Evolutionary conservation across 2,329 filamentous ascomycete genomes (phyloP).

Genomic region (Sporothrix euskadiensis): DNA sequence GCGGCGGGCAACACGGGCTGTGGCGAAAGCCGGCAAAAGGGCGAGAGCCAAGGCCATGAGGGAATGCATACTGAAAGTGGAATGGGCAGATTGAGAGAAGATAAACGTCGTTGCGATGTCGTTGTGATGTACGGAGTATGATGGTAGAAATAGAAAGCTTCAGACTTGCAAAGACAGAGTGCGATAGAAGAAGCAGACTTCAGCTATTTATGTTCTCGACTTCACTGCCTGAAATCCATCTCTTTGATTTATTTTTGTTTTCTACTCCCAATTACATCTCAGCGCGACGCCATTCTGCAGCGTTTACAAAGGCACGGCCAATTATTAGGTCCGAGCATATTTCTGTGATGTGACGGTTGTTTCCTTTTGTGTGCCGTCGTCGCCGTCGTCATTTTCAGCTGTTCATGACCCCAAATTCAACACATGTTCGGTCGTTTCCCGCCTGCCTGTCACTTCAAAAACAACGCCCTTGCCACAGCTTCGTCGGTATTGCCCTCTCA

Average conservation of each 20-base stretch:
- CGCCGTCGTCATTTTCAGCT: background rate
- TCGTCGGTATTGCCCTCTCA: background rate
- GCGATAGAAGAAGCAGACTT: too few species aligned
- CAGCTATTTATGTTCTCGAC: background rate
- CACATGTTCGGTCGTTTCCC: background rate
- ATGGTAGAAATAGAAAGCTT: background rate
- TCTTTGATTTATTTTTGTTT: background rate
- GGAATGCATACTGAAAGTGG: background rate
- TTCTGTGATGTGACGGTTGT: background rate
- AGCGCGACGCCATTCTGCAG: background rate
- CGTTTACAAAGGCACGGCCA: background rate
- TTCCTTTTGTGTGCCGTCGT: too few species aligned
- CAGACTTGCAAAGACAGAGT: background rate
- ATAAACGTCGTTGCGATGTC: too few species aligned
- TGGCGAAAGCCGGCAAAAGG: background rate
- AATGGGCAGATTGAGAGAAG: background rate
- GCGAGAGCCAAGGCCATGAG: background rate
- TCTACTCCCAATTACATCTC: too few species aligned
- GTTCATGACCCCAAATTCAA: background rate
- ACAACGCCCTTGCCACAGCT: background rate
- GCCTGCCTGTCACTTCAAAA: background rate
- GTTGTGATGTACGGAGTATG: too few species aligned
- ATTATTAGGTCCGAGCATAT: background rate
- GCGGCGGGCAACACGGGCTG: background rate
- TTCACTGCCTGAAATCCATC: background rate